phyloP scores from a whole-genome alignment of 108 stramenopile genomes.

The Cyclotella atomus region DNA sequence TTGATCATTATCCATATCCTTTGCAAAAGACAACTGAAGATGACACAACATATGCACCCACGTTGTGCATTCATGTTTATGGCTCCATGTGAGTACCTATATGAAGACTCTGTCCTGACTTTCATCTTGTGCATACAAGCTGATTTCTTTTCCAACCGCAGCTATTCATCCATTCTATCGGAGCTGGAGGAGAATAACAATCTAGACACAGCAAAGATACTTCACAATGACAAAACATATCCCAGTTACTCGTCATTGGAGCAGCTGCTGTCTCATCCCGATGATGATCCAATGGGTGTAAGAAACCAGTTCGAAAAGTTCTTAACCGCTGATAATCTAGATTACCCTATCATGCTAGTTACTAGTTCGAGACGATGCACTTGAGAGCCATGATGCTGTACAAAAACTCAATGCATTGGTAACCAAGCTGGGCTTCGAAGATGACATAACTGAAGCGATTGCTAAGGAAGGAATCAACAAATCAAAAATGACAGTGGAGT shows the following conservation, averaged over 20 bases:
- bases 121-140: too few relatives aligned
- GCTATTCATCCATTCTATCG: constrained; percentile 6
- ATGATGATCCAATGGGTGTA: constrained; percentile 1
- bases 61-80: constrained; percentile 5
- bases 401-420: neutral
- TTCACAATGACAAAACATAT: constrained; percentile 8
- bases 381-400: neutral
- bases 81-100: constrained; percentile 3
- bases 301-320: neutral
- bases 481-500: neutral
- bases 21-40: neutral
- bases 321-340: neutral
- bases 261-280: constrained; percentile 4
- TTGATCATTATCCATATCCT: constrained; percentile 3
- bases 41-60: neutral
- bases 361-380: neutral
- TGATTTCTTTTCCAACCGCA: neutral
- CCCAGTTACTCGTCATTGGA: neutral
- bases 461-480: neutral
- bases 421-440: neutral
- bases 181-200: neutral
- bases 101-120: too few relatives aligned
- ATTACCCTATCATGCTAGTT: constrained; percentile 1
- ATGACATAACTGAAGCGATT: neutral
- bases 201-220: neutral